Percentiles rank a stretch among this genome's conserved stretches.
Evolutionary conservation across 2,329 filamentous ascomycete species (phyloP).

Genomic region (Trichothecium sympodiale): DNA sequence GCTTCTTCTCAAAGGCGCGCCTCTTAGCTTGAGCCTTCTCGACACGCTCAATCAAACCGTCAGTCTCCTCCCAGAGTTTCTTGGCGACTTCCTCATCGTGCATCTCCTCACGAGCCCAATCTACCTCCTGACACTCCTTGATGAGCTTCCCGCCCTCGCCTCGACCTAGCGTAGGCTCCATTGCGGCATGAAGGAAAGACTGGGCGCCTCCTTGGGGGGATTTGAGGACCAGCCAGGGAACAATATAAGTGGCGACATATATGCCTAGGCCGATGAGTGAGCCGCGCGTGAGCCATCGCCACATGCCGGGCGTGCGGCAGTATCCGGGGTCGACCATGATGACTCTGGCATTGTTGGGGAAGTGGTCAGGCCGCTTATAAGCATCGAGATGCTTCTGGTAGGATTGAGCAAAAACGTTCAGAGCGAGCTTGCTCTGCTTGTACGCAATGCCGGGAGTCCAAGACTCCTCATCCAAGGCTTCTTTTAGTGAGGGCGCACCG

Average conservation of each 20-base stretch:
- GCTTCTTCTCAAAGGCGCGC: conserved; percentile 25
- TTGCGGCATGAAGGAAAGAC: conserved; percentile 72
- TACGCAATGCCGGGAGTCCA: conserved; percentile 50
- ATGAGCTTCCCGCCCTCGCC: conserved; percentile 59
- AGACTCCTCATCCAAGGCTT: conserved; percentile 33
- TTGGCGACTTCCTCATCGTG: conserved; percentile 70
- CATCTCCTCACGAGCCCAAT: conserved; percentile 62
- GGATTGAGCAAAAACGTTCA: conserved; percentile 80
- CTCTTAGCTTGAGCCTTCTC: conserved; percentile 67
- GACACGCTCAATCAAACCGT: conserved; percentile 67
- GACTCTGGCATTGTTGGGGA: conserved; percentile 73
- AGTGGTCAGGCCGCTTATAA: conserved; percentile 72
- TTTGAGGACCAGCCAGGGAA: conserved; percentile 85
- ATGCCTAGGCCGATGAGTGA: conserved; percentile 67
- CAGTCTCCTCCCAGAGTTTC: conserved; percentile 81
- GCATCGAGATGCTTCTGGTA: conserved; percentile 86
- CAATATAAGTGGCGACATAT: conserved; percentile 67
- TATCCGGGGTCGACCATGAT: conserved; percentile 81
- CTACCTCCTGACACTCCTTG: conserved; percentile 78
- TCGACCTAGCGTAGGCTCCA: conserved; percentile 63
- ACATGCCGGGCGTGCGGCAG: conserved; percentile 74
- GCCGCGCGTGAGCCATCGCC: conserved; percentile 77
- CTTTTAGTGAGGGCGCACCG: conserved; percentile 55
- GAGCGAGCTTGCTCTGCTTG: conserved; percentile 60
- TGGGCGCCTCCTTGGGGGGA: conserved; percentile 75